phyloP scores from a whole-genome alignment of 2,329 filamentous ascomycete genomes.

The Xylariaceae sp. region DNA sequence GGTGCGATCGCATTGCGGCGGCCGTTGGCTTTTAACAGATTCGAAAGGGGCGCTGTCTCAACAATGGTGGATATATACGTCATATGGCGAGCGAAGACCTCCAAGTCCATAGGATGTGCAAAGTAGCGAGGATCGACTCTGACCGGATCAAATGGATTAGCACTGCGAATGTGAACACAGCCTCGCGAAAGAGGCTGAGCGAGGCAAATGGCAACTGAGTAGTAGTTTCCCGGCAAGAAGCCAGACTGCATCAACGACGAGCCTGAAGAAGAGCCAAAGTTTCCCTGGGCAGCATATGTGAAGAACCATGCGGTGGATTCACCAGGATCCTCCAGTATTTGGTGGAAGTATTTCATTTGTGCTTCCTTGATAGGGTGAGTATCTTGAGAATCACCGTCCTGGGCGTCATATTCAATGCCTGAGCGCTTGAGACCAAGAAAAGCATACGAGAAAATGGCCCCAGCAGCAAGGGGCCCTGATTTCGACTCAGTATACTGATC shows the following conservation, averaged over 20 bases:
- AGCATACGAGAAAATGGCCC: neutral
- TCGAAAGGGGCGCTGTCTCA: constrained; percentile 38
- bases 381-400: neutral
- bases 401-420: neutral
- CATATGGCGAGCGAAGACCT: constrained; percentile 13
- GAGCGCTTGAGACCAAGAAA: neutral
- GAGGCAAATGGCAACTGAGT: neutral
- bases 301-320: constrained; percentile 6
- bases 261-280: constrained; percentile 1
- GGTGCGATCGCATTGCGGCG: constrained; percentile 27
- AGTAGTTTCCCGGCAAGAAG: constrained; percentile 3
- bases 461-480: neutral
- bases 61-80: constrained; percentile 25
- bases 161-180: constrained; percentile 12
- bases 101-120: constrained; percentile 10
- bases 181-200: constrained; percentile 18
- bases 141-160: neutral
- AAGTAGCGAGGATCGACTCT: constrained; percentile 16
- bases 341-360: neutral
- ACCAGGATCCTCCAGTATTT: neutral
- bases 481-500: neutral
- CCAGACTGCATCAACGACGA: constrained; percentile 3
- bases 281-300: constrained; percentile 4
- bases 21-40: constrained; percentile 38
- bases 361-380: neutral